Percentiles rank a stretch among this genome's conserved stretches.
These are phyloP conservation scores for Rhizopogon vinicolor DNA, from an alignment of 768 basidiomycete genomes.

Conservation along the genomic window DNA sequence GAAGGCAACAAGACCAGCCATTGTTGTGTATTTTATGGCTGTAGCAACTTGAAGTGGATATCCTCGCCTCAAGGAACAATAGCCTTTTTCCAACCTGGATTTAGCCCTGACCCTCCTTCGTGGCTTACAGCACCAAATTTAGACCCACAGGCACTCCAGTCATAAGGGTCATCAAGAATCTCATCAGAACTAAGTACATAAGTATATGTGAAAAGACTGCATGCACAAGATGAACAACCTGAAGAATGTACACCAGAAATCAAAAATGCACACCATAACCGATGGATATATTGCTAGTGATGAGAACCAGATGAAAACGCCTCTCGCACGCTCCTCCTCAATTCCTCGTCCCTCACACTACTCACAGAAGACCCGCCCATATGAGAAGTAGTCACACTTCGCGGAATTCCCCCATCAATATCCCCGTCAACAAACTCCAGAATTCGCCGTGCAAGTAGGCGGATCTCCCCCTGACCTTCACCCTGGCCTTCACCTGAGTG, in stretches of 20 bases:
- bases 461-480: slow-evolving; percentile 54
- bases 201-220: not conserved
- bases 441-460: slow-evolving; percentile 78
- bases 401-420: slow-evolving; percentile 51
- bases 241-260: slow-evolving; percentile 3
- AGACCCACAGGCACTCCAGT: no score
- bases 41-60: no score
- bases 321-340: slow-evolving; percentile 77
- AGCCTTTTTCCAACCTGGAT: not conserved
- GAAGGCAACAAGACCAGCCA: not conserved
- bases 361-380: slow-evolving; percentile 64
- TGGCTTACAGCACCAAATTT: not conserved
- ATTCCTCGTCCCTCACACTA: slow-evolving; percentile 64
- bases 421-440: slow-evolving; percentile 84
- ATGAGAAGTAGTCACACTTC: slow-evolving; percentile 61
- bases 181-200: not conserved
- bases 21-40: not conserved
- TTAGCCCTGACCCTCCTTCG: not conserved
- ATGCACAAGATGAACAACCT: slow-evolving; percentile 3
- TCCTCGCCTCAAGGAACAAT: slow-evolving; percentile 2
- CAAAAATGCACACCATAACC: not conserved
- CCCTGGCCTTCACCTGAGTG: slow-evolving; percentile 85
- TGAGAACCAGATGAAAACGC: slow-evolving; percentile 70
- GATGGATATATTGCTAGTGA: slow-evolving; percentile 18
- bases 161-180: not conserved